Conservation (phyloP, 192 early-diverging fungal genomes). For the Spizellomyces sp. region DNA sequence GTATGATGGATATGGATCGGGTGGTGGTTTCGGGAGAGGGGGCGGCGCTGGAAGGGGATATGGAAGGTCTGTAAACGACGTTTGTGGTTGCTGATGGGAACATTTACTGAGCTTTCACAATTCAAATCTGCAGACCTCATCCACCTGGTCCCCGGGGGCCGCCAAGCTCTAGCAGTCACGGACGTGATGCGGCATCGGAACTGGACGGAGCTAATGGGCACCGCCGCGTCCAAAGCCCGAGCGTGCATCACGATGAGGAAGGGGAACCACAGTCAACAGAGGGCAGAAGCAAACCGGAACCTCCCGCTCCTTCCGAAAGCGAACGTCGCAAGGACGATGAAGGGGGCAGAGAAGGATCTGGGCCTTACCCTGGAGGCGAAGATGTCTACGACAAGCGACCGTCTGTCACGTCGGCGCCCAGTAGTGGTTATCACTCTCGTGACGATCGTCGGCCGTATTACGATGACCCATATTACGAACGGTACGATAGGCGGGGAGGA, state of each 20-base stretch:
- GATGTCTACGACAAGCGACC: not conserved
- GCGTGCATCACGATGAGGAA: not conserved
- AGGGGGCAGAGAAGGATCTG: not conserved
- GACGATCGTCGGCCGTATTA: not conserved
- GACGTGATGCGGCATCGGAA: not conserved
- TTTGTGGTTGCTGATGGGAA: not conserved
- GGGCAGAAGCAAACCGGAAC: not conserved
- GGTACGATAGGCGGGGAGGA: not conserved
- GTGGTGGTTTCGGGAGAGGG: not conserved
- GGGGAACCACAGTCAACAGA: not conserved
- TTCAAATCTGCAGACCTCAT: not conserved
- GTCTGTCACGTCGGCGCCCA: not conserved
- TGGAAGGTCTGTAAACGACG: not conserved
- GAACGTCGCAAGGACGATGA: not conserved
- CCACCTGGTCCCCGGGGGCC: not conserved
- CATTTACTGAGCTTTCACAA: not conserved
- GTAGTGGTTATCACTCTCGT: not conserved
- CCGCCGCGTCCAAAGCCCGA: not conserved
- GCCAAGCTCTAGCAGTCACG: not conserved
- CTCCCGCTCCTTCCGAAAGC: not conserved
- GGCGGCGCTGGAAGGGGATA: not conserved
- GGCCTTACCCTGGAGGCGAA: not conserved
- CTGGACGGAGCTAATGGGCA: not conserved
- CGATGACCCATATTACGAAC: constrained; percentile 7
- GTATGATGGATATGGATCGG: constrained; percentile 22